These are phyloP conservation scores for Pulveroboletus sp. DNA, from an alignment of 768 basidiomycete species.

Conservation along the genomic window DNA sequence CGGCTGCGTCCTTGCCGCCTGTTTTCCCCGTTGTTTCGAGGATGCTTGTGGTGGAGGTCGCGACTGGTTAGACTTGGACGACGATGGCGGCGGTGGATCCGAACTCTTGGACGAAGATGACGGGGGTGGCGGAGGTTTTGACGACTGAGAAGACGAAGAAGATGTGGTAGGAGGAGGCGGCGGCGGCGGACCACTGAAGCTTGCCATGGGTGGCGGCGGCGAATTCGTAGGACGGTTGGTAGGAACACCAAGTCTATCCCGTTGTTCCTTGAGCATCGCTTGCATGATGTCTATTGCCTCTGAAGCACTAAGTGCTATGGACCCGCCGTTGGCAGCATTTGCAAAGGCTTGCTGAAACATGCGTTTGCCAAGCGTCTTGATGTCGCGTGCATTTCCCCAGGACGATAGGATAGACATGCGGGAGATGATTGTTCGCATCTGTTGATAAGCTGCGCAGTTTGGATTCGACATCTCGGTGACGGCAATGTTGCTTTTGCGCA, in stretches of 20 bases:
- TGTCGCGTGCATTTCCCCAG: slow-evolving; percentile 72
- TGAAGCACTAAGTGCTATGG: background rate
- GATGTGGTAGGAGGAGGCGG: slow-evolving; percentile 21
- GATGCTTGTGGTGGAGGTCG: slow-evolving; percentile 8
- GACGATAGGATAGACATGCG: slow-evolving; percentile 43
- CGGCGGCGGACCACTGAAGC: slow-evolving; percentile 17
- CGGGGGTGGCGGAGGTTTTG: slow-evolving; percentile 21
- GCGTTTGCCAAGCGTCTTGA: slow-evolving; percentile 43
- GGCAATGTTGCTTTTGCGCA: slow-evolving; percentile 41
- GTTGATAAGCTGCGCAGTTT: slow-evolving; percentile 1
- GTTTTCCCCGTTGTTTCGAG: slow-evolving; percentile 1
- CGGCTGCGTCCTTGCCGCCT: background rate
- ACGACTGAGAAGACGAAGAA: slow-evolving; percentile 17
- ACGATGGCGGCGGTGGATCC: background rate
- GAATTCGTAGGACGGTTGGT: slow-evolving; percentile 2
- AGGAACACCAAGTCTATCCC: slow-evolving; percentile 24
- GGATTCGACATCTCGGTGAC: slow-evolving; percentile 31
- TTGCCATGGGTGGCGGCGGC: slow-evolving; percentile 16
- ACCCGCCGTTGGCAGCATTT: slow-evolving; percentile 8
- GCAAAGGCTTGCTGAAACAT: slow-evolving; percentile 14
- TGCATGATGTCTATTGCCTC: slow-evolving; percentile 13
- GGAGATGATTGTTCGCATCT: slow-evolving; percentile 24
- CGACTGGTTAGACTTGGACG: slow-evolving; percentile 5
- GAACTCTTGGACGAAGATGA: slow-evolving; percentile 2
- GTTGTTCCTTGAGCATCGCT: slow-evolving; percentile 17